phyloP scores from a whole-genome alignment of 2,329 filamentous ascomycete species.

The Pestalotiopsis sp. region DNA sequence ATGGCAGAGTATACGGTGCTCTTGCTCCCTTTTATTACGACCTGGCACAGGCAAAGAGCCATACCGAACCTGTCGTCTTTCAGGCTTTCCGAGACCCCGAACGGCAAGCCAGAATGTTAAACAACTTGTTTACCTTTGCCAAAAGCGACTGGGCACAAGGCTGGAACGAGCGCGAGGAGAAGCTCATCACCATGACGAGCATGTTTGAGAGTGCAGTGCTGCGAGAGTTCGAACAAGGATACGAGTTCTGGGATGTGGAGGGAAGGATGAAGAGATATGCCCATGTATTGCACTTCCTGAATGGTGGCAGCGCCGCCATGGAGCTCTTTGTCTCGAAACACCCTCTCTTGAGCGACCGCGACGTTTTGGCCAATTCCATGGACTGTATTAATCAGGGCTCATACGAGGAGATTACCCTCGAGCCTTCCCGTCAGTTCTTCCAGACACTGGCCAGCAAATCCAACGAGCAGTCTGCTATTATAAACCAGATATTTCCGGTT shows the following conservation, averaged over 20 bases:
- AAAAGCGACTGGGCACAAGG: conserved; percentile 80
- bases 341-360: conserved; percentile 75
- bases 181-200: conserved; percentile 71
- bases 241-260: conserved; percentile 85
- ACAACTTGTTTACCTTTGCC: conserved; percentile 77
- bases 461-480: conserved; percentile 80
- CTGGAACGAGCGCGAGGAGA: conserved; percentile 70
- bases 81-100: conserved; percentile 85
- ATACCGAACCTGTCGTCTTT: conserved; percentile 82
- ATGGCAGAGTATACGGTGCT: conserved; percentile 86
- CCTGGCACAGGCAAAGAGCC: conserved; percentile 69
- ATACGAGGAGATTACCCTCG: conserved; percentile 70
- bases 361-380: conserved; percentile 71
- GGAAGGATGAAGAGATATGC: conserved; percentile 89
- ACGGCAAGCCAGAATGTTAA: conserved; percentile 85
- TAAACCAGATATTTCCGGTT: conserved; percentile 80
- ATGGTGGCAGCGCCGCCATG: conserved; percentile 76
- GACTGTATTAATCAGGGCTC: conserved; percentile 77
- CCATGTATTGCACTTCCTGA: conserved; percentile 78
- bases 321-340: conserved; percentile 91
- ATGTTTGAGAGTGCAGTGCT: conserved; percentile 91
- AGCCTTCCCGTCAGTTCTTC: conserved; percentile 83
- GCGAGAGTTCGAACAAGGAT: conserved; percentile 90
- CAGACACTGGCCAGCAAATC: conserved; percentile 71
- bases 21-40: conserved; percentile 89